A percentile compares a stretch with the other conserved stretches of the same genome.
These are phyloP conservation scores for Hypholoma fasciculare DNA, from an alignment of 768 basidiomycete genomes.

Conservation along the genomic window DNA sequence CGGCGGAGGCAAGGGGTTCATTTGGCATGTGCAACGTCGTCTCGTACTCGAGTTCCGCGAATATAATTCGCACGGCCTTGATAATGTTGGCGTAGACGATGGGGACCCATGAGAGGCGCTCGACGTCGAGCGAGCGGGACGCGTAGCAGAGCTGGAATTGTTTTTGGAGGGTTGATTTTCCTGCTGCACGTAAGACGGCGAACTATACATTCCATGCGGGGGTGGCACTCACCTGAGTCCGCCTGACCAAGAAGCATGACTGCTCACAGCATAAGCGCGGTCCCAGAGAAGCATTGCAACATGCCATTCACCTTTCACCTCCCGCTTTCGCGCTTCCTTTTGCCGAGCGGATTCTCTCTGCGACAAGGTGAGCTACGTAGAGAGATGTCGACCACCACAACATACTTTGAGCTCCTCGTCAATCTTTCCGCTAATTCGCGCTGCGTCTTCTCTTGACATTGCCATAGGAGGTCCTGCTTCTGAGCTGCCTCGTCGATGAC, in stretches of 20 bases:
- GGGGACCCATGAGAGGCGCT: slow-evolving; percentile 75
- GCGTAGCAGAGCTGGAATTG: slow-evolving; percentile 85
- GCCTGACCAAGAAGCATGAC: slow-evolving; percentile 81
- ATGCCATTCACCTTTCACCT: slow-evolving; percentile 48
- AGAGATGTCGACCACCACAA: slow-evolving; percentile 1
- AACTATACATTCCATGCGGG: background rate
- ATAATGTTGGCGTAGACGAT: slow-evolving; percentile 85
- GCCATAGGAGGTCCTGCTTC: slow-evolving; percentile 13
- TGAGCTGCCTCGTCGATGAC: slow-evolving; percentile 10
- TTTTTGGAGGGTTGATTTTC: slow-evolving; percentile 84
- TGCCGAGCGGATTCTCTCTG: slow-evolving; percentile 51
- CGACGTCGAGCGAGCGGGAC: slow-evolving; percentile 64
- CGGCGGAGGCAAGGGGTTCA: slow-evolving; percentile 22
- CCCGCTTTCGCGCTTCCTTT: slow-evolving; percentile 38
- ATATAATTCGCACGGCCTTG: slow-evolving; percentile 73
- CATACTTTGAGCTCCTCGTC: slow-evolving; percentile 58
- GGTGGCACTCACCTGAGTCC: slow-evolving; percentile 47
- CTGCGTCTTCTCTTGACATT: slow-evolving; percentile 36
- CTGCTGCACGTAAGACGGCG: slow-evolving; percentile 22
- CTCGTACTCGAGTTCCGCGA: slow-evolving; percentile 69
- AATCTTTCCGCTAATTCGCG: slow-evolving; percentile 48
- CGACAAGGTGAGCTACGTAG: background rate
- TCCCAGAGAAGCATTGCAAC: background rate
- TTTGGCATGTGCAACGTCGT: slow-evolving; percentile 30
- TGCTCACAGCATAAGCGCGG: slow-evolving; percentile 21